Evolutionary conservation across 306 rosid species (phyloP).

Genomic region (Abrus precatorius): DNA sequence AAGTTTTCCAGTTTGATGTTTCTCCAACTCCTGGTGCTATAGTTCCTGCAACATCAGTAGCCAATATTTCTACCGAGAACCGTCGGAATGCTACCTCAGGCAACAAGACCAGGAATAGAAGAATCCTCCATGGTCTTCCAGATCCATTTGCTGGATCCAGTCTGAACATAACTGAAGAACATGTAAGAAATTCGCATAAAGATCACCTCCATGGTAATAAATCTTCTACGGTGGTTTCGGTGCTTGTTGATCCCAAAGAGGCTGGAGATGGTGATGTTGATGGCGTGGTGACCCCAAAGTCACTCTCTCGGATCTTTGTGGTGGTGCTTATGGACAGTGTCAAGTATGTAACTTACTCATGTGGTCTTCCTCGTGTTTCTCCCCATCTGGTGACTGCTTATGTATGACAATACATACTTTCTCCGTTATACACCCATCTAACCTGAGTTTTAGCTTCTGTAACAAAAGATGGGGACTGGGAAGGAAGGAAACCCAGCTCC

Average conservation of each 20-base stretch:
- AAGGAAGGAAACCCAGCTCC: slow-evolving; percentile 40
- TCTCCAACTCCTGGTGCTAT: slow-evolving; percentile 86
- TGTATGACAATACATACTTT: slow-evolving; percentile 39
- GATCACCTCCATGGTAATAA: slow-evolving; percentile 67
- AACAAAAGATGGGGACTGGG: slow-evolving; percentile 36
- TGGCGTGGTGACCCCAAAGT: slow-evolving; percentile 77
- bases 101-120: slow-evolving; percentile 72
- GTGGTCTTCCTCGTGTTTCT: slow-evolving; percentile 79
- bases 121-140: slow-evolving; percentile 76
- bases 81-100: slow-evolving; percentile 56
- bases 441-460: slow-evolving; percentile 58
- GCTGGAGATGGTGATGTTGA: slow-evolving; percentile 71
- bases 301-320: slow-evolving; percentile 82
- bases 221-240: slow-evolving; percentile 91
- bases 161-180: slow-evolving; percentile 70
- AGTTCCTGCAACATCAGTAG: slow-evolving; percentile 80
- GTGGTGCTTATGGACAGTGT: slow-evolving; percentile 87
- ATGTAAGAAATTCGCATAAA: slow-evolving; percentile 53
- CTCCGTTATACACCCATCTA: slow-evolving; percentile 33
- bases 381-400: slow-evolving; percentile 75
- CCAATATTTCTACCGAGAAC: slow-evolving; percentile 56
- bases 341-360: slow-evolving; percentile 93
- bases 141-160: slow-evolving; percentile 62
- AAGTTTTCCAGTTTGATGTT: slow-evolving; percentile 92
- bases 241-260: slow-evolving; percentile 95